Conservation (phyloP, 2,329 filamentous ascomycete genomes). For the Fusarium nelsonii region DNA sequence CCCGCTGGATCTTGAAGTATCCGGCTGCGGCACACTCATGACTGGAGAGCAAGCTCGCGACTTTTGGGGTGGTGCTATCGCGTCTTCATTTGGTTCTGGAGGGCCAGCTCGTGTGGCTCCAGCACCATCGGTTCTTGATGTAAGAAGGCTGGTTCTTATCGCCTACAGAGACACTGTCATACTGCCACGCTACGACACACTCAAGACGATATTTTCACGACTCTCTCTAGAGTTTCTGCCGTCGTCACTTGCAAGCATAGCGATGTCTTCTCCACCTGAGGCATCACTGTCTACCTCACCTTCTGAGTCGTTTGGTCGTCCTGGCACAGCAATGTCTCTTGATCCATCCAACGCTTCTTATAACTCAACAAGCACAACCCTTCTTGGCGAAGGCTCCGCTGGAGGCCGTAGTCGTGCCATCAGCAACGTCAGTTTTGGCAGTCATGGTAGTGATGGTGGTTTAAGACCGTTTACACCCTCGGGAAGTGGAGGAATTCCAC, state of each 20-base stretch:
- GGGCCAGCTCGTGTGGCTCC: constrained; percentile 59
- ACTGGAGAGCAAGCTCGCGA: constrained; percentile 82
- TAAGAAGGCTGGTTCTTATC: constrained; percentile 88
- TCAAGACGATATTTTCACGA: constrained; percentile 91
- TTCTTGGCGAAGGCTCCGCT: constrained; percentile 74
- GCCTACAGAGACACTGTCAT: constrained; percentile 91
- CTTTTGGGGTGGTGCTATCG: constrained; percentile 84
- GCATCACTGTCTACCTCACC: constrained; percentile 65
- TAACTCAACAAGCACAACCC: constrained; percentile 82
- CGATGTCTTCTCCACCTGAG: constrained; percentile 66
- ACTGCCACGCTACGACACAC: constrained; percentile 85
- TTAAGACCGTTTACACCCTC: constrained; percentile 66
- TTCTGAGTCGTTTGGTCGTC: constrained; percentile 66
- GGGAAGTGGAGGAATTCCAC: constrained; percentile 37
- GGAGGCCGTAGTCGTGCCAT: constrained; percentile 81
- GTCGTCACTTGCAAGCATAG: constrained; percentile 64
- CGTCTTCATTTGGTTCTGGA: constrained; percentile 50
- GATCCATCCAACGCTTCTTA: constrained; percentile 82
- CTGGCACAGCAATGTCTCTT: constrained; percentile 79
- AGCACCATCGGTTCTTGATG: constrained; percentile 75
- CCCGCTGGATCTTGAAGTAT: constrained; percentile 92
- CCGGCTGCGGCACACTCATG: constrained; percentile 84
- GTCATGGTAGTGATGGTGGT: constrained; percentile 61
- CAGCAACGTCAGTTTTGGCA: constrained; percentile 81
- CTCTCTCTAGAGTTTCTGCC: constrained; percentile 84